Base-by-base conservation (phyloP, 345 rosid genomes). In the Rhodamnia rubescens region DNA sequence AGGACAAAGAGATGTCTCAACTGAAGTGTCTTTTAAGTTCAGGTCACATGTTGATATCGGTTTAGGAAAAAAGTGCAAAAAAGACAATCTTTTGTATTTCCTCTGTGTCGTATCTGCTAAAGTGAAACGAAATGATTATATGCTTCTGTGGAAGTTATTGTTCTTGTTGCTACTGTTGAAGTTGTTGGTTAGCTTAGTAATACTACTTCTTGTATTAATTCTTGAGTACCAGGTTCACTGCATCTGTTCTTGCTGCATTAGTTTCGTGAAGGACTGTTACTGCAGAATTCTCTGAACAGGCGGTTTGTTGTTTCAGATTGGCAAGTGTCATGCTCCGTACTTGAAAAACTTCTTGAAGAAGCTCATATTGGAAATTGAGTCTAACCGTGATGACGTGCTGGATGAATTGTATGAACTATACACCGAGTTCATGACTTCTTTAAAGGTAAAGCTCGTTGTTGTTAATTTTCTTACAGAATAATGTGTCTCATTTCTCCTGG, bases 311-410 rank as follows among this genome's bases (percentile, higher is more conserved):
- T 11, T 89, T 87, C 89, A 95, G 99, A 83, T 74, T 85, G 94
- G 88, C 15, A 87, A 84, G 89, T 93, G 94, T 50, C 86, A 92
- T 86, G 87, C 81, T 58, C 88, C 91, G 32, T 94, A 94, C 82
- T 85, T 92, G 85, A 94, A 90, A 89, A 94, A 84, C 64, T 89
- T 96, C 85, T 81, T 95, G 22, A 96, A 96, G 93, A 95, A 92
- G 90, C 94, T 96, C 85, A 92, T 96, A 81, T 74, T n/a, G 42
- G 98, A 96, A 91, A 87, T 93, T 85, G 99, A 96, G 91, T 90
- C 92, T 56, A 92, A 86, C 47, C 82, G 82, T 81, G 90, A 90
- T n/a, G 86, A 86, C 57, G 95, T 93, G 78, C 85, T 94, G 89
- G 98, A 95, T 90, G 94, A 92, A 87, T 81, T 94, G 27, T 95